Evolutionary conservation across 371 early-diverging fungal species (phyloP), one percentile per base, ranked within the genome.

Genomic region (Mortierella polycephala): DNA sequence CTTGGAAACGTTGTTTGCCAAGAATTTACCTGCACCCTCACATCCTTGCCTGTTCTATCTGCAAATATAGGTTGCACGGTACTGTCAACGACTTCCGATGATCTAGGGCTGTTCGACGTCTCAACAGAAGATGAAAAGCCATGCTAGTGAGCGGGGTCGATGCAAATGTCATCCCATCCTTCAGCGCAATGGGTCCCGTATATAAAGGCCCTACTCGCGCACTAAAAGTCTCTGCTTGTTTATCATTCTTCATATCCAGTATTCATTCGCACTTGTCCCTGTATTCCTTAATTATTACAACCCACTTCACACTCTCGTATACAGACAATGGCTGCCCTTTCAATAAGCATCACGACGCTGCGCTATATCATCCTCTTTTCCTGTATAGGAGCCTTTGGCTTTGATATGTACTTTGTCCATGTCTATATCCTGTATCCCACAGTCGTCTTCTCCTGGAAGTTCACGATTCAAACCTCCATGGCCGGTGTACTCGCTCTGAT

Each of bases 341-440:
- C 52, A 16, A 46, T 23, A 39, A 67, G 59, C 47, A 62, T 37
- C 50, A 55, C 71, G 1, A 16, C 55, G n/a, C 6, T 61, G 14
- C 63, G 76, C 12, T 60, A 60, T 53, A 16, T 63, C 14, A 7
- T 62, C n/a, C 14, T 63, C 18, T 9, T 71, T 23, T 0, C 46
- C 18, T 50, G 52, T 12, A 44, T 23, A 5, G 64, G 41, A 21
- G 39, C 60, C 39, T 67, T 76, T 20, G 62, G 64, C 8, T n/a
- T 71, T 21, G 58, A 71, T 61, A 64, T 67, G 52, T 76, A 57
- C 50, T 63, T 76, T 12, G 45, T 76, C 46, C 39, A 60, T 13
- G 13, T 76, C 42, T 61, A 57, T 30, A 20, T 18, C 23, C 30
- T 55, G 39, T 16, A 71, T 30, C 20, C n/a, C 7, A 18, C 53